A percentile compares a stretch with the other conserved stretches of the same genome.
Evolutionary conservation across 2,329 filamentous ascomycete species (phyloP).

Genomic region (Simplicillium aogashimaense): DNA sequence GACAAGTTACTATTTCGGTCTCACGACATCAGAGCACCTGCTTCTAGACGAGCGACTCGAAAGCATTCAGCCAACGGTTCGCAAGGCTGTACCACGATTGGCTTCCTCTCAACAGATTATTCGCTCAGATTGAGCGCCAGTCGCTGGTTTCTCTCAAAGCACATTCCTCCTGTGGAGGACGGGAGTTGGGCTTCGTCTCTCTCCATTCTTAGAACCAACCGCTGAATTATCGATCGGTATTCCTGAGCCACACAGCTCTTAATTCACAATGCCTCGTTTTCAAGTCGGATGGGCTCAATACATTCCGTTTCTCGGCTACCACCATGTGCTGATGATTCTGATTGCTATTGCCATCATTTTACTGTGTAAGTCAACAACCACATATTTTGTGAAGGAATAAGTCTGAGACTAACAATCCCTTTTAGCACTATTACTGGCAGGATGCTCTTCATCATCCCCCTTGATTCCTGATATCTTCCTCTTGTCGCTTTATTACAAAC

Average conservation of each 20-base stretch:
- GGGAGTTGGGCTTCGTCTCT: background rate
- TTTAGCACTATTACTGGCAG: conserved; percentile 78
- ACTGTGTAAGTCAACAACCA: conserved; percentile 58
- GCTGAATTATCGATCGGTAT: background rate
- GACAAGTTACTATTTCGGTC: no score
- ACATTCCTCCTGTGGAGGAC: no score
- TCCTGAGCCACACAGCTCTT: background rate
- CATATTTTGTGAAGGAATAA: background rate
- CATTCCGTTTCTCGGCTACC: conserved; percentile 61
- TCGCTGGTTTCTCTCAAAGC: no score
- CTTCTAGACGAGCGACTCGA: no score
- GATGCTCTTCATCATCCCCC: conserved; percentile 93
- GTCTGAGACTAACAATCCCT: conserved; percentile 6
- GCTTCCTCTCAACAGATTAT: no score
- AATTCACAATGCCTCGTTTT: conserved; percentile 2
- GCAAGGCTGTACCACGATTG: no score
- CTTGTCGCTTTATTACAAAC: conserved; percentile 92
- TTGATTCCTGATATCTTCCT: conserved; percentile 94
- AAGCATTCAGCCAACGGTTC: no score
- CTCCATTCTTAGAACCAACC: background rate
- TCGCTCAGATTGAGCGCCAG: no score
- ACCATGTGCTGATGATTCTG: conserved; percentile 93
- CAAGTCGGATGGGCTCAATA: conserved; percentile 28
- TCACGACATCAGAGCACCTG: no score
- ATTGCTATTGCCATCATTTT: conserved; percentile 91